phyloP scores from a whole-genome alignment of 164 flowering plant species.

The Houttuynia cordata region DNA sequence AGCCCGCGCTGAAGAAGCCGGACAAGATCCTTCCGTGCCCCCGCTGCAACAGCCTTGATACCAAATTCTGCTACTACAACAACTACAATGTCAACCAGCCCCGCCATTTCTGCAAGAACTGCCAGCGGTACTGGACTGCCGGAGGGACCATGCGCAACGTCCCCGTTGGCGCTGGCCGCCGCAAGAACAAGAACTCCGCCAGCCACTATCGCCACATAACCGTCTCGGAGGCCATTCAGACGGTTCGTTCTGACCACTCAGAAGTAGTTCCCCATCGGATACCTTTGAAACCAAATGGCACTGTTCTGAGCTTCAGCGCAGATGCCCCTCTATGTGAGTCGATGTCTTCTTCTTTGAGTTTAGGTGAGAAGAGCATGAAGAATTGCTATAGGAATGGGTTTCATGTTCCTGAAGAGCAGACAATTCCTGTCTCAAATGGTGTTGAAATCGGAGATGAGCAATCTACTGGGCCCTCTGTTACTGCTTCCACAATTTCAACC shows the following conservation, averaged over 20 bases:
- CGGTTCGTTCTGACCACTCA: conserved; percentile 23
- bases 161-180: conserved; percentile 85
- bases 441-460: conserved; percentile 40
- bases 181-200: conserved; percentile 66
- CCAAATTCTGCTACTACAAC: conserved; percentile 87
- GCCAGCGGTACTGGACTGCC: conserved; percentile 88
- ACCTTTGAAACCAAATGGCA: conserved; percentile 27
- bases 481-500: conserved; percentile 19
- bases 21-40: conserved; percentile 82
- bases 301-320: conserved; percentile 48
- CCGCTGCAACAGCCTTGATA: conserved; percentile 80
- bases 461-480: conserved; percentile 39
- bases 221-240: conserved; percentile 49
- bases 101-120: conserved; percentile 75
- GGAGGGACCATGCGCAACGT: conserved; percentile 89
- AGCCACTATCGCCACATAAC: conserved; percentile 47
- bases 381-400: conserved; percentile 28
- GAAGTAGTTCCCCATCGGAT: conserved; percentile 24
- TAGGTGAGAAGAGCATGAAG: conserved; percentile 26
- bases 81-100: conserved; percentile 80
- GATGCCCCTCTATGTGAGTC: conserved; percentile 52
- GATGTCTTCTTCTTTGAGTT: conserved; percentile 38
- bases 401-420: conserved; percentile 20
- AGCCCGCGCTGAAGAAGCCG: conserved; percentile 52
- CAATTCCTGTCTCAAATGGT: conserved; percentile 17